Base-by-base conservation (phyloP, 2,329 filamentous ascomycete genomes). In the Colletotrichum lentis region DNA sequence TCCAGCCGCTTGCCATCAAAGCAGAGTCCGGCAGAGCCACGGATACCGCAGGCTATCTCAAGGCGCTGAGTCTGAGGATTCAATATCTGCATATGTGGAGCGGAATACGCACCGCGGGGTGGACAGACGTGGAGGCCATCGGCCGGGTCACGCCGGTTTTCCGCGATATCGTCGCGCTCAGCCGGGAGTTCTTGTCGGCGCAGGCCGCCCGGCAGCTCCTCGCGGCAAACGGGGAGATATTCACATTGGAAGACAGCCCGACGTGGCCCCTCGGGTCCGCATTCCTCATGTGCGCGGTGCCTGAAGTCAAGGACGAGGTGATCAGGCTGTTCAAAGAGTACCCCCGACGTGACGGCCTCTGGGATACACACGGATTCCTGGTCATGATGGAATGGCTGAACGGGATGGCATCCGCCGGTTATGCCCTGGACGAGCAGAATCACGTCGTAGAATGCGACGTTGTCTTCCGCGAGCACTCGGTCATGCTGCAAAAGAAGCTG, bases 321-420 rank as follows among this genome's bases (percentile, higher is more conserved):
- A 77, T 80, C 12, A 73, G 76, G 10, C 77, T 84, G n/a, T 72
- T 84, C 20, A 74, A 74, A 5, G 72, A 77, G 46, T 80, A 82
- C 24, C 81, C 80, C 6, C 77, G 81, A 7, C 77, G 80, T 27
- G 82, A 83, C 63, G 80, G 79, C 0, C 76, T 83, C 12, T 78
- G 80, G 20, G 81, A 83, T 64, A 81, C 77, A 24, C 75, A 78
- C 7, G 73, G 80, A 1, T 80, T 81, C 57, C 71, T 76, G 1
- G 80, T 49, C 18, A 39, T 43, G 16, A 27, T 57, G 16, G 52
- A 52, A 14, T 58, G 52, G 53, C n/a, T 52, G 24, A 58, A 58
- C 1, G 22, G 35, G 7, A 64, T 58, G 53, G 16, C 43, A 1
- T n/a, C 27, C 2, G 27, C 14, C 10, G 56, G 56, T 4, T 47